Evolutionary conservation across 371 early-diverging fungal genomes (phyloP), one percentile per base, ranked within the genome.

Genomic region (Mortierella sp.): DNA sequence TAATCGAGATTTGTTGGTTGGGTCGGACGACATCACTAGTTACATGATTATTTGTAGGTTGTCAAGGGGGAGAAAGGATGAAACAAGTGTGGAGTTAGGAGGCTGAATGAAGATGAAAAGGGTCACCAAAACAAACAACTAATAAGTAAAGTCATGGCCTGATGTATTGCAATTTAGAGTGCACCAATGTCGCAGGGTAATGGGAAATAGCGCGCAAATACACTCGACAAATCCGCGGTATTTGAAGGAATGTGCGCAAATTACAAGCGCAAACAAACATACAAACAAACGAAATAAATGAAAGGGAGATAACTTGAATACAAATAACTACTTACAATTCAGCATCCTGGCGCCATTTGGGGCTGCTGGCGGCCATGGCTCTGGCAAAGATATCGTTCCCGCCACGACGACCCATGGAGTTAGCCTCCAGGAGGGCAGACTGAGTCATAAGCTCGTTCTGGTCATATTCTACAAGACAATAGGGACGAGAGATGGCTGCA

Each of bases 261-360:
- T n/a, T 5, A 70, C 42, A 38, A 68, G 21, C n/a, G 52, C 45
- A 60, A 34, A 48, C 60, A 13, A 58, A 72, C 13, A 24, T 11
- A 73, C 21, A 34, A 72, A 52, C 60, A 48, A 45, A n/a, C 24
- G n/a, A n/a, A 48, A 26, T 26, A 44, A 16, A 24, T 19, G 13
- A 21, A 65, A 68, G 11, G 48, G 42, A 38, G 42, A 38, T 38
- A 5, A 5, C 42, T 38, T 52, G 24, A 50, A 48, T 13, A n/a
- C 28, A 26, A 54, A 54, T 10, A 21, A 31, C 42, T 38, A 88
- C 93, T 87, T 89, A 95, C 95, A 95, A 95, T 60, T 89, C 91
- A 8, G 92, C 91, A 75, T 91, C 93, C 78, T 95, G 91, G 28
- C 90, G 91, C 96, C 96, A 95, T 58, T 91, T 92, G 8, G 92